Evolutionary conservation across 805 yeast genomes (phyloP).

Genomic region (Yarrowia sp.): DNA sequence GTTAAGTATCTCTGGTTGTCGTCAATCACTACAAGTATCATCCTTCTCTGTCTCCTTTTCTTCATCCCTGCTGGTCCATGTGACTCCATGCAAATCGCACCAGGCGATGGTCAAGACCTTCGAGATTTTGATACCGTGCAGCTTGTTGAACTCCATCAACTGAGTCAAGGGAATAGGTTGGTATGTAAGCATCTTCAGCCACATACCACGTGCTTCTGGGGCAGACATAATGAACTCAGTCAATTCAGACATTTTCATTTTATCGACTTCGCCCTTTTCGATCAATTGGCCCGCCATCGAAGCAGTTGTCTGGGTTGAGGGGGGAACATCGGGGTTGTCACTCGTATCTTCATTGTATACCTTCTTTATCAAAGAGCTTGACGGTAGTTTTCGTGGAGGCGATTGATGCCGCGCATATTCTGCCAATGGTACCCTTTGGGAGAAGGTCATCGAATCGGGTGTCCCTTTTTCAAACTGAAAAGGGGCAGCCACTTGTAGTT

Average conservation of each 20-base stretch:
- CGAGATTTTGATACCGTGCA: constrained; percentile 3
- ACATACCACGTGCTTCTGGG: constrained; percentile 5
- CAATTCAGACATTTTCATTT: constrained; percentile 30
- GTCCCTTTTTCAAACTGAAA: too few species aligned
- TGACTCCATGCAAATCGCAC: constrained; percentile 18
- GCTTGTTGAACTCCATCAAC: constrained; percentile 2
- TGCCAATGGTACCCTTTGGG: not conserved
- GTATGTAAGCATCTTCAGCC: constrained; percentile 13
- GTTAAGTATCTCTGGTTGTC: too few species aligned
- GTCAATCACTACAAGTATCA: not conserved
- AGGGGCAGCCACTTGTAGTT: too few species aligned
- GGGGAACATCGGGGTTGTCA: not conserved
- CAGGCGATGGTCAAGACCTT: constrained; percentile 16
- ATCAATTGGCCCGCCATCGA: not conserved
- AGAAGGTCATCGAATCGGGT: not conserved
- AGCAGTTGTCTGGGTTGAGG: not conserved
- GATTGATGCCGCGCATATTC: not conserved
- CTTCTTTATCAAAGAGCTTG: not conserved
- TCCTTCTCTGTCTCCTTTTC: not conserved
- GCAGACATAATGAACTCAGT: constrained; percentile 2
- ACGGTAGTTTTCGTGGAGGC: not conserved
- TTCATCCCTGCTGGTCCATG: constrained; percentile 14
- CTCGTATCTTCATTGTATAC: not conserved
- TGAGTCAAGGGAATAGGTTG: not conserved
- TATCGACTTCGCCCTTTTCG: constrained; percentile 38